These are phyloP conservation scores for Trichoderma orchidacearum DNA, from an alignment of 495 filamentous ascomycete species.

Conservation along the genomic window DNA sequence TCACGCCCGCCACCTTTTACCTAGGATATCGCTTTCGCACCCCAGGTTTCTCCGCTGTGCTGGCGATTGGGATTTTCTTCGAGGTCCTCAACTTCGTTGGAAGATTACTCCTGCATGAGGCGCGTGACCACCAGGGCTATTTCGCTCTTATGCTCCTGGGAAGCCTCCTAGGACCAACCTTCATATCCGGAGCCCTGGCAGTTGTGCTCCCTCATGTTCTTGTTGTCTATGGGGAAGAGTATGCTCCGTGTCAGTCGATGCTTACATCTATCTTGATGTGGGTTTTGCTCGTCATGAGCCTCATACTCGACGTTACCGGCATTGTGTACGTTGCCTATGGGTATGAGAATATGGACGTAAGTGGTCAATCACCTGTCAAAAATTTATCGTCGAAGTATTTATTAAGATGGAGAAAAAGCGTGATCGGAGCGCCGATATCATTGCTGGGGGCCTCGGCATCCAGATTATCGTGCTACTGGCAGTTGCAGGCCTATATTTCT, in stretches of 20 bases:
- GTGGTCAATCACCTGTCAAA: neutral
- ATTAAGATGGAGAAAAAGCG: conserved; percentile 5
- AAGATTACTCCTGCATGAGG: conserved; percentile 17
- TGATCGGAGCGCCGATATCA: neutral
- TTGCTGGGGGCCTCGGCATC: neutral
- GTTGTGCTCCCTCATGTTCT: conserved; percentile 22
- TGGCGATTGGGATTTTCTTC: conserved; percentile 19
- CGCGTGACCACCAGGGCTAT: conserved; percentile 10
- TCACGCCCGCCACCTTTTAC: conserved; percentile 20
- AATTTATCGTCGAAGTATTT: neutral
- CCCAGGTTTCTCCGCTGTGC: conserved; percentile 13
- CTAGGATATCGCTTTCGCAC: conserved; percentile 23
- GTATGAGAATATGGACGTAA: conserved; percentile 6
- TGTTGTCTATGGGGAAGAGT: conserved; percentile 23
- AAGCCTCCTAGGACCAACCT: conserved; percentile 21
- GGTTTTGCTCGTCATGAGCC: conserved; percentile 13
- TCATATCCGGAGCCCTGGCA: conserved; percentile 21
- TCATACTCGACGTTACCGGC: conserved; percentile 23
- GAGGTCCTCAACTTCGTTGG: conserved; percentile 27
- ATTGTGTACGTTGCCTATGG: conserved; percentile 8
- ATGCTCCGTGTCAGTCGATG: conserved; percentile 12
- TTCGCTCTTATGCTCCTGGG: conserved; percentile 25
- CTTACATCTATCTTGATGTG: conserved; percentile 18
- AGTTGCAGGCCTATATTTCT: conserved; percentile 16
- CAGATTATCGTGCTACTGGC: neutral